Percentiles rank a stretch among this genome's conserved stretches.
These are phyloP conservation scores for Alternaria triticimaculans DNA, from an alignment of 2,329 filamentous ascomycete genomes.

Conservation along the genomic window DNA sequence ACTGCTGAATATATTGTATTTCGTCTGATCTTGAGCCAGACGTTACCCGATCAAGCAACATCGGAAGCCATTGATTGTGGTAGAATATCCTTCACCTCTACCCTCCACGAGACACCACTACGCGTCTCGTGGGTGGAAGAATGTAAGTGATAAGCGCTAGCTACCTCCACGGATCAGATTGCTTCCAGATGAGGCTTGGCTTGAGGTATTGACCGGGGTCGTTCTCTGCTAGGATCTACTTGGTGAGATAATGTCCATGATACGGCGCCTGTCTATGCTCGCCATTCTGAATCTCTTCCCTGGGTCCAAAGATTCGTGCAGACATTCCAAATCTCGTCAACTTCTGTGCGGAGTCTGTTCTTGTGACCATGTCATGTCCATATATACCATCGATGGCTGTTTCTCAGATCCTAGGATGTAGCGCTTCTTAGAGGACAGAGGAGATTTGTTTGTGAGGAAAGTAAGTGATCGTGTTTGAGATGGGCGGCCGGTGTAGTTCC, in stretches of 20 bases:
- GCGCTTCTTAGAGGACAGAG: accelerated
- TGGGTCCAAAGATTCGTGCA: neutral
- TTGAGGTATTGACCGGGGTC: no score
- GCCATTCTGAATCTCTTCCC: no score
- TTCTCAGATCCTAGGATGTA: neutral
- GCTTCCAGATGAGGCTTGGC: no score
- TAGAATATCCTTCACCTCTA: neutral
- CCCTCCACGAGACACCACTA: neutral
- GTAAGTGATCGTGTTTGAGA: neutral
- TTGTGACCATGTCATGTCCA: neutral
- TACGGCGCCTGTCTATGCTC: neutral
- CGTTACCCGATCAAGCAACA: neutral
- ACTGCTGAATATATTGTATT: neutral
- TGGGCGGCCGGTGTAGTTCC: neutral
- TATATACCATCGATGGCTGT: accelerated
- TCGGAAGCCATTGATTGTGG: neutral
- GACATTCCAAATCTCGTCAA: neutral
- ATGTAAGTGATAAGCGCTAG: neutral
- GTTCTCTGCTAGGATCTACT: no score
- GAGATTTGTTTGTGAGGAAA: accelerated
- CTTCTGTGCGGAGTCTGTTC: neutral
- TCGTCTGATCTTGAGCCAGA: neutral
- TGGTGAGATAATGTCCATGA: no score
- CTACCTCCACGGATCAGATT: neutral
- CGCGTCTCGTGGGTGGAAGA: neutral